A percentile compares a stretch with the other conserved stretches of the same genome.
Evolutionary conservation across 164 flowering plant genomes (phyloP).

Genomic region (Chimonanthus salicifolius): DNA sequence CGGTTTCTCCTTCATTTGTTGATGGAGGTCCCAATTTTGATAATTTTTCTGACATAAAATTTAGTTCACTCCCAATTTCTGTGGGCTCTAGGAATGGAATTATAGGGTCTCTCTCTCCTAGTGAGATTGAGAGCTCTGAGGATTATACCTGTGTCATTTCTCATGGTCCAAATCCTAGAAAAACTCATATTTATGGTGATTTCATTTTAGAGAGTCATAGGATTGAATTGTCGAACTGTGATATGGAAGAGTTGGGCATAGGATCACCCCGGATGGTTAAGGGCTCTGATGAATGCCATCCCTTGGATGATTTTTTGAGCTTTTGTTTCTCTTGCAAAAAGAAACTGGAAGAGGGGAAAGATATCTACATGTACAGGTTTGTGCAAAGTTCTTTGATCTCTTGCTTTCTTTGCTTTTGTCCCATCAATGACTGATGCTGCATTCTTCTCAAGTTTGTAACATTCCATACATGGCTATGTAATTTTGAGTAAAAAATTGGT

Average conservation of each 20-base stretch:
- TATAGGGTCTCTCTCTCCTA: constrained; percentile 37
- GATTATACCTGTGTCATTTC: constrained; percentile 72
- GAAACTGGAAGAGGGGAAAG: constrained; percentile 48
- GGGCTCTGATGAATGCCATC: constrained; percentile 14
- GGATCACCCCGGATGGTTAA: constrained; percentile 7
- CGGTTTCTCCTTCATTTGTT: constrained; percentile 10
- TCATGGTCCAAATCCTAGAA: constrained; percentile 79
- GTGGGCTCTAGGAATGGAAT: constrained; percentile 20
- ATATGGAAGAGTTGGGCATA: constrained; percentile 16
- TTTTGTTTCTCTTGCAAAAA: constrained; percentile 58
- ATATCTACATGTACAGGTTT: constrained; percentile 65
- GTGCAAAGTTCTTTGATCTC: not conserved
- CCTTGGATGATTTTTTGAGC: constrained; percentile 49
- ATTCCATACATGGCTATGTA: not conserved
- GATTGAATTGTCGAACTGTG: constrained; percentile 24
- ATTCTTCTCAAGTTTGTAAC: too few species aligned
- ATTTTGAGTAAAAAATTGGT: not conserved
- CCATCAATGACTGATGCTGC: not conserved
- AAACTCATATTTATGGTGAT: constrained; percentile 78
- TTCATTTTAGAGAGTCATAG: constrained; percentile 59
- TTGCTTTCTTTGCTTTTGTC: not conserved
- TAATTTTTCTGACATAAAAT: constrained; percentile 13
- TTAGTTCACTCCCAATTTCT: constrained; percentile 25
- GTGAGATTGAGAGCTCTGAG: constrained; percentile 78
- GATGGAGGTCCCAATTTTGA: constrained; percentile 22